Conservation (phyloP, 1,284 basidiomycete genomes). For the Cutaneotrichosporon sp. region DNA sequence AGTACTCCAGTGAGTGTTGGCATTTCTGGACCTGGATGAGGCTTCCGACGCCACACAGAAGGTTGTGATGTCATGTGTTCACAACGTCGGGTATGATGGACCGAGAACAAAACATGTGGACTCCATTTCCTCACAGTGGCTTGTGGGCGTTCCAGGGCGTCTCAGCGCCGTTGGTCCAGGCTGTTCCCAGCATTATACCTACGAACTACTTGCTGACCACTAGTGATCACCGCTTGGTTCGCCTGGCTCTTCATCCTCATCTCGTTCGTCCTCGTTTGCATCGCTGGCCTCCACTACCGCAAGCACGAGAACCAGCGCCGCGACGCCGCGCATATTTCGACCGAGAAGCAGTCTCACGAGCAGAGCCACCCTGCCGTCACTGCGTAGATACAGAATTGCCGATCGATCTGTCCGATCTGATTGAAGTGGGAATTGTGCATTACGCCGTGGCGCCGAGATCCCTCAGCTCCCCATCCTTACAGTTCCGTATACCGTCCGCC, state of each 20-base stretch:
- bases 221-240: slow-evolving; percentile 16
- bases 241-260: slow-evolving; percentile 10
- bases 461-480: no score
- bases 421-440: no score
- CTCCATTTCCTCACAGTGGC: no score
- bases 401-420: no score
- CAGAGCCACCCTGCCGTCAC: background rate
- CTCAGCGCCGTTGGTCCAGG: background rate
- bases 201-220: background rate
- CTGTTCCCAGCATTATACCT: background rate
- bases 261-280: slow-evolving; percentile 8
- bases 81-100: no score
- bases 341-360: slow-evolving; percentile 1
- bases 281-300: slow-evolving; percentile 18
- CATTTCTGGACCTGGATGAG: no score
- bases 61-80: background rate
- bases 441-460: no score
- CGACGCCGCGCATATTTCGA: background rate
- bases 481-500: no score
- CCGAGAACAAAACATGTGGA: no score
- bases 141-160: background rate
- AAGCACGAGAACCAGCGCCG: slow-evolving; percentile 1
- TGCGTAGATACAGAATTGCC: no score
- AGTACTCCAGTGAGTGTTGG: slow-evolving; percentile 13
- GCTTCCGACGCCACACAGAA: no score